Base-by-base conservation (phyloP, 1,139 yeast genomes). In the Geotrichum armillariae region DNA sequence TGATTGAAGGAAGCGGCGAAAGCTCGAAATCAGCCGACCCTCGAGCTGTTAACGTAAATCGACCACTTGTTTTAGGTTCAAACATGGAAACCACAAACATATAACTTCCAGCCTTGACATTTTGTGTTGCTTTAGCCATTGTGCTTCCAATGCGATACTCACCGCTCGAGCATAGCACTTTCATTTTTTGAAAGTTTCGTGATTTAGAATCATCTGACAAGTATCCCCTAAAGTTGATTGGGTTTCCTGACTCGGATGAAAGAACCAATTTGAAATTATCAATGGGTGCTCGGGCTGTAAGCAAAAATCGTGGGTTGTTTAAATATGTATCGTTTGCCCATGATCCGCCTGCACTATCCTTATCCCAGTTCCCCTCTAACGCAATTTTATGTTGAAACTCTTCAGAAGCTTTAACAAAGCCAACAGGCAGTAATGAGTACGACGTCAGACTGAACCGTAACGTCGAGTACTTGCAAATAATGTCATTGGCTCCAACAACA, bases 301-400 rank as follows among this genome's bases (percentile, higher is more conserved):
- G 69, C 46, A 70, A 67, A 59, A 71, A 85, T 57, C 85, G 89
- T 0, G 95, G 95, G 58, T 86, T 87, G 35, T 70, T 64, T 32
- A 77, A 68, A 58, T 75, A 86, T 0, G 77, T 66, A 2, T 78
- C 68, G 39, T 71, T 57, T 0, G 77, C 59, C 79, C 82, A 78
- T 56, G 75, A 77, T 0, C 93, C 91, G 1, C 88, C 90, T 39
- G 75, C 66, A 14, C 67, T 66, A 1, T 66, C 65, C 1, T 63
- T 59, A 12, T 66, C 68, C 91, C 93, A 85, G 27, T 64, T 67
- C 9, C 76, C 84, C 0, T 65, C 60, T 0, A 66, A 50, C 1
- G 67, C 63, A 0, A 58, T 54, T 1, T 57, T 39, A 38, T 57
- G 50, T 2, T 63, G 55, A 41, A 65, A 65, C 21, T 60, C 60